These are phyloP conservation scores for Alternaria panax DNA, from an alignment of 2,329 filamentous ascomycete genomes.

Conservation along the genomic window DNA sequence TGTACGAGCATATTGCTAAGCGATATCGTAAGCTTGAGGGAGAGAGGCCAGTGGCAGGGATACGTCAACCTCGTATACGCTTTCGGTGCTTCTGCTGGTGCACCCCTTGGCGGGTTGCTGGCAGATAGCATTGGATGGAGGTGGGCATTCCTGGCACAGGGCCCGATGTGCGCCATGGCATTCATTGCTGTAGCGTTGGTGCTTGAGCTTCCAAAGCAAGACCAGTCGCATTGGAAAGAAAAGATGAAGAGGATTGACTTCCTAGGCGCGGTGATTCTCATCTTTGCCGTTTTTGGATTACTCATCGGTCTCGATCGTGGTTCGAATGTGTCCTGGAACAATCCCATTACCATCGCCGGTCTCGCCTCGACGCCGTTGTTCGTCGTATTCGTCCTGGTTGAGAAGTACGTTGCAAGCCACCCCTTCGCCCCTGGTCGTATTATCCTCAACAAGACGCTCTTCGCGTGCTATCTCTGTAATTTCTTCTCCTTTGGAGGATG, in stretches of 20 bases:
- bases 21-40: constrained; percentile 73
- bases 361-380: constrained; percentile 68
- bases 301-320: constrained; percentile 76
- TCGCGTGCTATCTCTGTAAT: constrained; percentile 74
- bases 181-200: constrained; percentile 69
- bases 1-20: constrained; percentile 74
- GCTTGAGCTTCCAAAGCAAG: constrained; percentile 66
- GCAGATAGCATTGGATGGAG: constrained; percentile 78
- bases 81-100: constrained; percentile 71
- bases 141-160: constrained; percentile 77
- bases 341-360: constrained; percentile 64
- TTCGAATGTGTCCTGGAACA: constrained; percentile 73
- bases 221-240: constrained; percentile 67
- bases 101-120: constrained; percentile 72
- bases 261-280: constrained; percentile 71
- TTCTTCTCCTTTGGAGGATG: constrained; percentile 73
- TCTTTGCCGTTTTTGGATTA: constrained; percentile 70
- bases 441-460: constrained; percentile 71
- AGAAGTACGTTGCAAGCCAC: constrained; percentile 70
- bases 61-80: constrained; percentile 76
- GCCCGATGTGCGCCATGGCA: constrained; percentile 71
- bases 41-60: constrained; percentile 77
- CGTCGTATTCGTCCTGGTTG: constrained; percentile 71
- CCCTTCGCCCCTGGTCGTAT: constrained; percentile 79
- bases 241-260: constrained; percentile 77